Conservation (phyloP, 345 rosid species). For the Gossypium stocksii region DNA sequence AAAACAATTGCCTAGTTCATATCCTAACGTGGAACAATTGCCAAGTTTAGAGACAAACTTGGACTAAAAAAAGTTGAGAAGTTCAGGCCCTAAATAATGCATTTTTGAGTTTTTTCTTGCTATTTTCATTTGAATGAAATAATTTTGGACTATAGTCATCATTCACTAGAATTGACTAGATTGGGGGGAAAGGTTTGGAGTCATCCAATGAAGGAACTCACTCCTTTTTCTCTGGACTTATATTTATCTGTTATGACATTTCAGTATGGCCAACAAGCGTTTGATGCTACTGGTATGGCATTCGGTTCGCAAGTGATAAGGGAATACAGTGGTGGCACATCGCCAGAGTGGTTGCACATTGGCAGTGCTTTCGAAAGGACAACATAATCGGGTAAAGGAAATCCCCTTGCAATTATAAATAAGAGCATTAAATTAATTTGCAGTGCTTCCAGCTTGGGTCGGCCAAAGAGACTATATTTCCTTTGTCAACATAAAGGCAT, state of each 20-base stretch:
- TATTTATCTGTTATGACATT: conserved; percentile 3
- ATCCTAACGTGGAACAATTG: no score
- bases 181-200: not conserved
- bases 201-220: not conserved
- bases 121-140: conserved; percentile 4
- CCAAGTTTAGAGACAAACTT: no score
- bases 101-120: not conserved
- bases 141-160: not conserved
- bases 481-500: conserved; percentile 27
- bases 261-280: conserved; percentile 68
- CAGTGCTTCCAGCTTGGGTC: conserved; percentile 22
- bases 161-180: not conserved
- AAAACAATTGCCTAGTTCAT: no score
- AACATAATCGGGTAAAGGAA: conserved; percentile 21
- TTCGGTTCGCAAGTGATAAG: conserved; percentile 57
- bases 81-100: no score
- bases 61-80: no score
- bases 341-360: conserved; percentile 88
- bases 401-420: conserved; percentile 17
- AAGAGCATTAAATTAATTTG: conserved; percentile 28
- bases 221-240: not conserved
- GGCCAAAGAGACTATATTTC: conserved; percentile 22
- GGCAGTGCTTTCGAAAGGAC: conserved; percentile 68
- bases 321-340: conserved; percentile 58
- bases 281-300: conserved; percentile 48